Evolutionary conservation across 371 early-diverging fungal species (phyloP), one percentile per base, ranked within the genome.

Genomic region (Thermomucor indicae-seudaticae): DNA sequence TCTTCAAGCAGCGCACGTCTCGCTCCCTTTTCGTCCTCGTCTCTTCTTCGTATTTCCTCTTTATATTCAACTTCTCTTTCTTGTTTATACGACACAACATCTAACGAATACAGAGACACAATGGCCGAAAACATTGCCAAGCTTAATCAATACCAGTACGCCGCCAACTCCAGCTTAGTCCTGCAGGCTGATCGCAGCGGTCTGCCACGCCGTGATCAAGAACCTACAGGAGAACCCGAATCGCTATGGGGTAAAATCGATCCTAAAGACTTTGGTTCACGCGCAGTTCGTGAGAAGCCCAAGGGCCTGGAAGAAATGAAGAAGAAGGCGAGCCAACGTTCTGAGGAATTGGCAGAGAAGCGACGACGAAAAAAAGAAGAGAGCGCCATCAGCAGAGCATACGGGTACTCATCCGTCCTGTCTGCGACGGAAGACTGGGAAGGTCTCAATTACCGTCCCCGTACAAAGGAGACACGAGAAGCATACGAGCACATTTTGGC

Each of bases 201-300:
- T 10, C 69, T 87, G 31, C 85, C 92, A 27, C 87, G 94, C 23
- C 80, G 96, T 46, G 91, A 89, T 76, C 80, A 93, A 51, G 97
- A 97, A 62, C 95, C 96, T 20, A 88, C 92, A 20, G 97, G 96
- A n/a, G 97, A 97, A 58, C 89, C 94, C 24, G 97, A 94, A 62
- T 79, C 95, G 3, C 74, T 98, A 27, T 85, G 79, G 74, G 97
- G 96, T 25, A 79, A 83, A 37, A 86, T 97, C 16, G 81, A 91
- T 64, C 80, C 85, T 7, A 87, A 85, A 59, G 82, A 85, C 27
- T 92, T 98, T 72, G 98, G 98, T 47, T 77, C 83, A 41, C 75
- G 89, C 16, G 94, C 92, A 5, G 70, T 78, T 29, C 74, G 89
- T 49, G 85, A 85, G 41, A 64, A 75, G 34, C 73, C 83, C 31